phyloP scores from a whole-genome alignment of 495 filamentous ascomycete species.

The Penicillium egyptiacum region DNA sequence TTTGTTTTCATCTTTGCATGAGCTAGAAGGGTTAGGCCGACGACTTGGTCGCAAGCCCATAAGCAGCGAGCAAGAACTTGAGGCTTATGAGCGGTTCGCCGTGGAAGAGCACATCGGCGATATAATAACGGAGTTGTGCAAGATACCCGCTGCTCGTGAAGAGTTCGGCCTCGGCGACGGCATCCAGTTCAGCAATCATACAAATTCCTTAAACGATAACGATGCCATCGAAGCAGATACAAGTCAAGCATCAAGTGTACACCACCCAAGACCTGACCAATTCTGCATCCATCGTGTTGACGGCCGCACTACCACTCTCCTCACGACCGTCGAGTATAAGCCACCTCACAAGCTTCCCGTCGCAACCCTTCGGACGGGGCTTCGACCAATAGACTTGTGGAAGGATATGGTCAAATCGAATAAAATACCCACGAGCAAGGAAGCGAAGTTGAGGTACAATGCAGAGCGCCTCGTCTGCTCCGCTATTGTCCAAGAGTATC shows the following conservation, averaged over 20 bases:
- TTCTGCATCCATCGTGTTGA: too few relatives aligned
- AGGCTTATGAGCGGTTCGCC: conserved; percentile 19
- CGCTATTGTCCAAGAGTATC: too few relatives aligned
- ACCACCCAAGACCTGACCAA: too few relatives aligned
- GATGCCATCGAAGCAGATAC: not conserved
- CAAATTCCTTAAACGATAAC: not conserved
- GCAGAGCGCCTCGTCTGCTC: too few relatives aligned
- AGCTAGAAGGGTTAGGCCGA: conserved; percentile 18
- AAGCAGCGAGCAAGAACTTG: conserved; percentile 21
- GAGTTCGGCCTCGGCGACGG: conserved; percentile 21
- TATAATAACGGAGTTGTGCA: conserved; percentile 25
- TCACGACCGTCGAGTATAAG: too few relatives aligned
- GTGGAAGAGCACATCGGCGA: conserved; percentile 24
- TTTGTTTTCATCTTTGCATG: conserved; percentile 17
- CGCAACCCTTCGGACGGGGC: too few relatives aligned
- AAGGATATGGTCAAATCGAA: too few relatives aligned
- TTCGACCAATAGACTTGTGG: too few relatives aligned
- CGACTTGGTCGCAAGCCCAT: conserved; percentile 13
- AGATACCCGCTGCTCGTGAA: conserved; percentile 16
- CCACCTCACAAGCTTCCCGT: too few relatives aligned
- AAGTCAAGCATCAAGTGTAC: not conserved
- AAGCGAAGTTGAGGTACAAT: too few relatives aligned
- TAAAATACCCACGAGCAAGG: too few relatives aligned
- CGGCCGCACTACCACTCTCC: too few relatives aligned
- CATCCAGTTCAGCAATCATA: conserved; percentile 18